Base-by-base conservation (phyloP, 2,329 filamentous ascomycete genomes). In the Trichoderma breve region DNA sequence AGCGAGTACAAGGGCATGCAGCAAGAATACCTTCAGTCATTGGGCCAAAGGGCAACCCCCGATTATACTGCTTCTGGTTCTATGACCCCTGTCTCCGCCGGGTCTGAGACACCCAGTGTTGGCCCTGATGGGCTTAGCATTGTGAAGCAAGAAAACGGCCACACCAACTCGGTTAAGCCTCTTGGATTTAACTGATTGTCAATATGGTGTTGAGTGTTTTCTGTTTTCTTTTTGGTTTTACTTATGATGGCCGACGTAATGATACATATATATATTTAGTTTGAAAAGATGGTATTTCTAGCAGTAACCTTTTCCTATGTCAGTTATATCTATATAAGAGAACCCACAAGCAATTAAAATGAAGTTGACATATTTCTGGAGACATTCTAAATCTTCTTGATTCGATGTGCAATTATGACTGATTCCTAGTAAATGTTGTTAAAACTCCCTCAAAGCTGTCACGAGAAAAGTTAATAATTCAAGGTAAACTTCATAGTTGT, bases 1-100 rank as follows among this genome's bases (percentile, higher is more conserved):
- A 68, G 63, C 7, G 47, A 74, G 34, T 76, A 75, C 65, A 60
- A 68, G 9, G 75, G 75, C 9, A 34, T 74, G 3, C 58, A 73
- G 14, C 72, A 74, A 12, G 73, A 76, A 47, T 74, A 70, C 65
- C 57, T 36, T 15, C 67, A 70, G 30, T 36, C 67, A 15, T 21
- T 62, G 26, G 58, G 39, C 28, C 21, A 63, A 70, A 36, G 68
- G 61, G 32, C 61, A 71, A 65, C 39, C n/a, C 39, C 39, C 18
- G 39, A 43, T 0, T 18, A 18, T 65, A 43, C 39, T 9, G 39
- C 39, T 43, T 43, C 39, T n/a, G 39, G 39, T n/a, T 43, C 39
- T 9, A 43, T 43, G 39, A 43, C 39, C 39, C 39, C 39, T n/a
- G 39, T 43, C 3, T 43, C 39, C 18, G 39, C 39, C 12, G 39